Evolutionary conservation across 108 stramenopile genomes (phyloP).

Genomic region (Bacterosira constricta): DNA sequence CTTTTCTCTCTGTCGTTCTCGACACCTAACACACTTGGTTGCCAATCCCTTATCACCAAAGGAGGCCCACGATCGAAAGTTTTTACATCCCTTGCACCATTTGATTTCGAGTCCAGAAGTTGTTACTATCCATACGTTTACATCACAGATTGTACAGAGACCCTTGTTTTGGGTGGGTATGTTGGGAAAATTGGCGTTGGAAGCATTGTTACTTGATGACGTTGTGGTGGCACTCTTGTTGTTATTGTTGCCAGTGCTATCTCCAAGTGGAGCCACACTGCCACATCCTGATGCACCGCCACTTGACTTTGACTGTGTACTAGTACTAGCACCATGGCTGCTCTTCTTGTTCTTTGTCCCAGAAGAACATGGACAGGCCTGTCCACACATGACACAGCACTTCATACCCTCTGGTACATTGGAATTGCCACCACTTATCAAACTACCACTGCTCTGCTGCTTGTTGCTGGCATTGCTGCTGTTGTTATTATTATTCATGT

Average conservation of each 20-base stretch:
- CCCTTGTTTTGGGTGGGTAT: slow-evolving; percentile 94
- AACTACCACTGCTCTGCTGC: no score
- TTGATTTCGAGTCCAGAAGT: slow-evolving; percentile 81
- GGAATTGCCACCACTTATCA: no score
- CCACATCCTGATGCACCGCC: slow-evolving; percentile 18
- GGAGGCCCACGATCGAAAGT: slow-evolving; percentile 89
- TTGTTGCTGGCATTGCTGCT: no score
- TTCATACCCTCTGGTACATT: slow-evolving; percentile 86
- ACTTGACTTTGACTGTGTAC: background rate
- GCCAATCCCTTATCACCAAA: slow-evolving; percentile 91
- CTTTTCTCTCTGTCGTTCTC: slow-evolving; percentile 88
- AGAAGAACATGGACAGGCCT: slow-evolving; percentile 72
- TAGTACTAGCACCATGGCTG: background rate
- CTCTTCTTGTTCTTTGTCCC: slow-evolving; percentile 64
- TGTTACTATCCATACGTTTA: slow-evolving; percentile 88
- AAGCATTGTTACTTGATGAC: slow-evolving; percentile 21
- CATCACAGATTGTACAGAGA: slow-evolving; percentile 87
- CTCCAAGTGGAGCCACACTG: slow-evolving; percentile 29
- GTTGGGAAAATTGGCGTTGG: slow-evolving; percentile 47
- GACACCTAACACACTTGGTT: slow-evolving; percentile 88
- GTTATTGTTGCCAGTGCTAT: slow-evolving; percentile 1
- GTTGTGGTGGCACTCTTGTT: slow-evolving; percentile 3
- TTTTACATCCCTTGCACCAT: slow-evolving; percentile 95
- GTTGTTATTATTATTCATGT: slow-evolving; percentile 90
- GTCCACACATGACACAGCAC: slow-evolving; percentile 91